Evolutionary conservation across 2,329 filamentous ascomycete species (phyloP), one percentile per base, ranked within the genome.

Genomic region (Penicillium freii): DNA sequence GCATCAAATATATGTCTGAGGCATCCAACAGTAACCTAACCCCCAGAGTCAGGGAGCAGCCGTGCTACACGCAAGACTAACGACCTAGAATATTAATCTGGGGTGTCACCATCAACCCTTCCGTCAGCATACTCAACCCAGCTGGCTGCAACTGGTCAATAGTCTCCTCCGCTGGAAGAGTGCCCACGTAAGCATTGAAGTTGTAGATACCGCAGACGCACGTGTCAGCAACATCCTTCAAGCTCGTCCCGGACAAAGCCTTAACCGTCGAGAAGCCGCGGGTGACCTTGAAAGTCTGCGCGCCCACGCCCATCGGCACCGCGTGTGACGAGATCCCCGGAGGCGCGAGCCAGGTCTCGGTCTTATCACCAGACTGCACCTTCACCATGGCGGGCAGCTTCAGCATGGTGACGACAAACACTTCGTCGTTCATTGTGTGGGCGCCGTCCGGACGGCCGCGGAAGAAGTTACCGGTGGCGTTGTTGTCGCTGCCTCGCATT

Each of bases 131-230:
- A 4, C 64, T 56, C 34, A 69, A 52, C 15, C 74, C 77, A 39
- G 65, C 71, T 2, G 73, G 64, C 47, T 69, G 68, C 1, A 80
- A 73, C 48, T 69, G 63, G 54, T 79, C 77, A 31, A 73, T 60
- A 4, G 58, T 59, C 21, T 58, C 33, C 49, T 66, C 65, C 15
- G 68, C 63, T 25, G 81, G 80, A 3, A 84, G 70, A 1, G 75
- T 80, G 15, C 82, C 82, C 0, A 82, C 80, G 59, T 81, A 84
- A 15, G 80, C 77, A 57, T 84, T 84, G 72, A 80, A 84, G 70
- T 84, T 84, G 73, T 83, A 83, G 48, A 83, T 73, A 4, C 82
- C 69, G 43, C 67, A 84, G 19, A 77, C 69, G 63, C 82, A 85
- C 17, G 70, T 70, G 42, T 79, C 70, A 1, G 74, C 71, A 38